Percentiles rank a stretch among this genome's conserved stretches.
phyloP scores from a whole-genome alignment of 2,329 filamentous ascomycete species.

The Claviceps capensis region DNA sequence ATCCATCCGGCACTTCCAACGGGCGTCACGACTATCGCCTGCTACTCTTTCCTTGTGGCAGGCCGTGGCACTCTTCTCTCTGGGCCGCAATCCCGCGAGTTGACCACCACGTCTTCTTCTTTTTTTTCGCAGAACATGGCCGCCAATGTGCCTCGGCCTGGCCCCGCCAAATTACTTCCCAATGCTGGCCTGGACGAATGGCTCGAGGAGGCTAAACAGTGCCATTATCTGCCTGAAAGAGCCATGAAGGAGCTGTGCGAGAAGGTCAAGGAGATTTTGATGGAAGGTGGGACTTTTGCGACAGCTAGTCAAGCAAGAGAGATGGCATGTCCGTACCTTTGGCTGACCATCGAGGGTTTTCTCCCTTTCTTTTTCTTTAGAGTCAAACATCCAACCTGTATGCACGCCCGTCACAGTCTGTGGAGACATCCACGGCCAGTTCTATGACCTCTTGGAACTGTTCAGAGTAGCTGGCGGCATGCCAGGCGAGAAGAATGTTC shows the following conservation, averaged over 20 bases:
- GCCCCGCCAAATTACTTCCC: conserved; percentile 70
- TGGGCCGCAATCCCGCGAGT: conserved; percentile 11
- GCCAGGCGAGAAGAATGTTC: conserved; percentile 66
- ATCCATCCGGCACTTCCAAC: neutral
- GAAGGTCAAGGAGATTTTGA: conserved; percentile 95
- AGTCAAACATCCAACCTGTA: conserved; percentile 98
- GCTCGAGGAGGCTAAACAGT: conserved; percentile 92
- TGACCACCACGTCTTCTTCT: neutral
- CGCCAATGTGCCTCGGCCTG: conserved; percentile 63
- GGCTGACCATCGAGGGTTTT: neutral
- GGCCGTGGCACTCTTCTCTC: conserved; percentile 7
- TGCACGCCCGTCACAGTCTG: conserved; percentile 92
- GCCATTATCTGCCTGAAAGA: conserved; percentile 87
- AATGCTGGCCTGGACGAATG: conserved; percentile 88
- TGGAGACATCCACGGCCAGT: conserved; percentile 96
- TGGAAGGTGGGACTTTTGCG: conserved; percentile 58
- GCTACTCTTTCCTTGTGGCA: conserved; percentile 10
- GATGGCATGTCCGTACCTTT: neutral
- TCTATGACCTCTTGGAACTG: conserved; percentile 93
- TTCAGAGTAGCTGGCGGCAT: conserved; percentile 95
- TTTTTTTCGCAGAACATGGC: conserved; percentile 22
- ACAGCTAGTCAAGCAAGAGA: neutral
- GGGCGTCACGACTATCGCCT: conserved; percentile 9
- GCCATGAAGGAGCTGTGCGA: conserved; percentile 99
- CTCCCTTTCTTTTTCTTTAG: conserved; percentile 28